Evolutionary conservation across 495 filamentous ascomycete species (phyloP), one percentile per base, ranked within the genome.

Genomic region (Aspergillus biplanus): DNA sequence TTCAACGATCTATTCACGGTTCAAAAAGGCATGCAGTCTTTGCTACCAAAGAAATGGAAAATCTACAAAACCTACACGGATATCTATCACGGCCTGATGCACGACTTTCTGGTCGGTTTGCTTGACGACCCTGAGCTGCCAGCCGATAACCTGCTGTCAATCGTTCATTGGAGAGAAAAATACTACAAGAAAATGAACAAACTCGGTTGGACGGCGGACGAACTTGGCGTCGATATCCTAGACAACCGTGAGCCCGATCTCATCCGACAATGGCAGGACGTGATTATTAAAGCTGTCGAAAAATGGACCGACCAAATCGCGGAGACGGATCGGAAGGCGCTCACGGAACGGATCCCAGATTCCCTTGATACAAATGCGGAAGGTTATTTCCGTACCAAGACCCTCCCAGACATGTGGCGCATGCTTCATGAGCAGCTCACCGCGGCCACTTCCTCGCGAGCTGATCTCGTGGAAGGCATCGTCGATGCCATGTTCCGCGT

Each of bases 1-100:
- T 99, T 98, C 83, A 96, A 97, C 75, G 94, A 99, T 70, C 85
- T 99, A 1, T 93, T 91, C 71, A 90, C 91, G 0, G 93, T 97
- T 60, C 89, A 92, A 78, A 80, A 93, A 54, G 93, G 95, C 67
- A 96, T 99, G 88, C 85, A 89, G 52, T 82, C 82, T 39, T 78
- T 99, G 56, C 92, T 97, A 83, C 95, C 95, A 32, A 96, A 95
- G 77, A 97, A 96, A 69, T 99, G 95, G 95, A 94, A 90, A 76
- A 96, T 98, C 54, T 93, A 93, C 78, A 86, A 88, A 71, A 96
- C 91, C 16, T 97, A 96, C 74, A 86, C 87, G 33, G 84, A 89
- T 64, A 93, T 96, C 61, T 99, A 97, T 70, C 95, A 98, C 75
- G 82, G 85, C 60, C 82, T 92, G 67, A 97, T 99, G 93, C 96